phyloP scores from a whole-genome alignment of 371 early-diverging fungal species.

The Entomophthora muscae region DNA sequence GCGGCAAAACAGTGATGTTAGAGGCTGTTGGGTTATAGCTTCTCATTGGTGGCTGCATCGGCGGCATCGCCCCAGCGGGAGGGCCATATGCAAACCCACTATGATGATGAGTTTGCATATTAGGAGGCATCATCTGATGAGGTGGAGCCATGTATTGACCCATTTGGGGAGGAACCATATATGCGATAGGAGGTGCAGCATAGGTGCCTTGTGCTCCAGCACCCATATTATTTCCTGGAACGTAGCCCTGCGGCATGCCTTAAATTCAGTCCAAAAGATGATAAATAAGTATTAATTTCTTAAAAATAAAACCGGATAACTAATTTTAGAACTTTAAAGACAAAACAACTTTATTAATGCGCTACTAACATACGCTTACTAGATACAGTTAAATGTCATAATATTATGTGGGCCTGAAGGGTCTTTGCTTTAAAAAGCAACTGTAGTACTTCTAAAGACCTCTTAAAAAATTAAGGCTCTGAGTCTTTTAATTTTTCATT shows the following conservation, averaged over 20 bases:
- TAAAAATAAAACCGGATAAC: too few species aligned
- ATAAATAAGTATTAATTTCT: too few species aligned
- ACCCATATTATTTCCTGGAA: too few species aligned
- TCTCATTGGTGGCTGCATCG: not conserved
- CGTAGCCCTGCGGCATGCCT: not conserved
- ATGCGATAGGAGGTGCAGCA: not conserved
- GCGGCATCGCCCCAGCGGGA: not conserved
- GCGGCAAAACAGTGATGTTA: not conserved
- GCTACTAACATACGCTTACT: too few species aligned
- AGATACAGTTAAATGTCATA: too few species aligned
- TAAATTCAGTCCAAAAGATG: not conserved
- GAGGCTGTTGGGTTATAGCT: not conserved
- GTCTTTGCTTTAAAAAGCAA: too few species aligned
- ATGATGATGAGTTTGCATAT: not conserved
- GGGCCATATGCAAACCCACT: not conserved
- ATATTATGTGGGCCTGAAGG: too few species aligned
- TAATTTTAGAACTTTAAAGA: too few species aligned
- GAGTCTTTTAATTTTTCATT: too few species aligned
- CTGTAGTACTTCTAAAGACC: too few species aligned
- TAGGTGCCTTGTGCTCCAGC: not conserved
- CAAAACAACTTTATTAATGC: too few species aligned
- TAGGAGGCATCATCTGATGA: not conserved
- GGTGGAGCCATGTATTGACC: not conserved
- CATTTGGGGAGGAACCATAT: not conserved
- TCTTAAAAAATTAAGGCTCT: too few species aligned